A percentile compares a stretch with the other conserved stretches of the same genome.
phyloP scores from a whole-genome alignment of 352 stramenopile genomes.

The Globisporangium middletonii region DNA sequence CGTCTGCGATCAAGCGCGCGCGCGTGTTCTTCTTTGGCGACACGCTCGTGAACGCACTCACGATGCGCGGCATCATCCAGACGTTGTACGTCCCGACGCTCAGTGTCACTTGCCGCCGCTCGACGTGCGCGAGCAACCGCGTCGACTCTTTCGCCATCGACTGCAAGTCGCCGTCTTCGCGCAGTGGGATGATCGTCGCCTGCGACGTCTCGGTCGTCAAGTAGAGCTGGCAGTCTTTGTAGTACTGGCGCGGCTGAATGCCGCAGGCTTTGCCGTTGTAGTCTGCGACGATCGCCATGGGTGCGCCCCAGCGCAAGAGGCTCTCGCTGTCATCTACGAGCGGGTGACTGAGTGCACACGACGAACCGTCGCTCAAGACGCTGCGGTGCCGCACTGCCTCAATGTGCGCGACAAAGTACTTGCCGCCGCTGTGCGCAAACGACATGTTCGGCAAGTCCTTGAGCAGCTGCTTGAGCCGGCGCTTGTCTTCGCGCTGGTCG shows the following conservation, averaged over 20 bases:
- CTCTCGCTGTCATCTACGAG: constrained; percentile 11
- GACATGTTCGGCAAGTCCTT: constrained; percentile 78
- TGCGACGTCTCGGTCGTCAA: constrained; percentile 54
- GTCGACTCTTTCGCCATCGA: constrained; percentile 70
- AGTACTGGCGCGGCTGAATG: constrained; percentile 66
- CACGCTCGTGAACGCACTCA: constrained; percentile 62
- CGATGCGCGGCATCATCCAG: constrained; percentile 80
- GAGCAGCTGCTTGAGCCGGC: constrained; percentile 41
- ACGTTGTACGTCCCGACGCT: constrained; percentile 76
- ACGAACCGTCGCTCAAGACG: background rate
- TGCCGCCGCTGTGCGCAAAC: constrained; percentile 42
- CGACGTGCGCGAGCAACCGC: constrained; percentile 48
- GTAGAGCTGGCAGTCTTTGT: constrained; percentile 72
- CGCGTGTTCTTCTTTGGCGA: constrained; percentile 76
- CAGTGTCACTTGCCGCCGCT: constrained; percentile 46
- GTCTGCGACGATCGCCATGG: constrained; percentile 49
- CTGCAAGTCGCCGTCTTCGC: constrained; percentile 56
- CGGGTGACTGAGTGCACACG: background rate
- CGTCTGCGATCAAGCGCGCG: constrained; percentile 57
- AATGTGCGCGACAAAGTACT: constrained; percentile 56
- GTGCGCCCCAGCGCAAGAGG: constrained; percentile 57
- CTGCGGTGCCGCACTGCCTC: constrained; percentile 32
- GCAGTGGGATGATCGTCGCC: constrained; percentile 60
- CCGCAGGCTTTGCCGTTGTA: constrained; percentile 51
- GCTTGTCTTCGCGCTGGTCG: constrained; percentile 42